phyloP scores from a whole-genome alignment of 2,329 filamentous ascomycete genomes.

The Clonostachys rhizophaga region DNA sequence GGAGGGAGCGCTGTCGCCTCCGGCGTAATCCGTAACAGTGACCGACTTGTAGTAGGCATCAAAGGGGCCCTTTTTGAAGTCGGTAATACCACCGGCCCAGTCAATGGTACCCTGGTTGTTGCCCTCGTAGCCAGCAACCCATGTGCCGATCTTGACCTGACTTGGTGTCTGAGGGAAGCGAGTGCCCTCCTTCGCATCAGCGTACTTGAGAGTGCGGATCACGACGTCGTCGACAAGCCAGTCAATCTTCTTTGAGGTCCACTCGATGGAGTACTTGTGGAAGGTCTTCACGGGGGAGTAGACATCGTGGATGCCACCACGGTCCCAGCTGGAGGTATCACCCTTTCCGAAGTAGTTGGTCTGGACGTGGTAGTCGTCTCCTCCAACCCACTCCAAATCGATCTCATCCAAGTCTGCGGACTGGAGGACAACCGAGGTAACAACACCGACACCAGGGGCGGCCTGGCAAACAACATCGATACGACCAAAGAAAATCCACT shows the following conservation, averaged over 20 bases:
- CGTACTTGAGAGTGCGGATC: neutral
- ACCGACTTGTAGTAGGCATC: neutral
- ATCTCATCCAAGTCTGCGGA: conserved; percentile 85
- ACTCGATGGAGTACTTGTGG: neutral
- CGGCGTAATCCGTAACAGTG: neutral
- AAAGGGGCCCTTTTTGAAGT: neutral
- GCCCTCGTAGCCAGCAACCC: neutral
- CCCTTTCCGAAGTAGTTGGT: conserved; percentile 47
- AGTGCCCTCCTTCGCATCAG: neutral
- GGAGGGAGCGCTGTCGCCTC: neutral
- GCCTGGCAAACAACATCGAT: conserved; percentile 76
- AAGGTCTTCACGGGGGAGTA: neutral
- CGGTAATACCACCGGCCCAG: too few species aligned
- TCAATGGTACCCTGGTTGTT: too few species aligned
- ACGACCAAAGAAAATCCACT: conserved; percentile 96
- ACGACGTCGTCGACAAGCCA: neutral
- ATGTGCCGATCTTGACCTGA: neutral
- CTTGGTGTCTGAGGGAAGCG: neutral
- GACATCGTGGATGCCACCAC: neutral
- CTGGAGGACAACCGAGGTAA: conserved; percentile 84
- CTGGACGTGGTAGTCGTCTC: conserved; percentile 69
- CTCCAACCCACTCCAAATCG: conserved; percentile 93
- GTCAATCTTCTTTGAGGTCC: neutral
- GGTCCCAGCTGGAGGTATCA: neutral
- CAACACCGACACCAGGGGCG: conserved; percentile 75